Evolutionary conservation across 352 stramenopile species (phyloP).

Genomic region (Hyaloperonospora brassicae): DNA sequence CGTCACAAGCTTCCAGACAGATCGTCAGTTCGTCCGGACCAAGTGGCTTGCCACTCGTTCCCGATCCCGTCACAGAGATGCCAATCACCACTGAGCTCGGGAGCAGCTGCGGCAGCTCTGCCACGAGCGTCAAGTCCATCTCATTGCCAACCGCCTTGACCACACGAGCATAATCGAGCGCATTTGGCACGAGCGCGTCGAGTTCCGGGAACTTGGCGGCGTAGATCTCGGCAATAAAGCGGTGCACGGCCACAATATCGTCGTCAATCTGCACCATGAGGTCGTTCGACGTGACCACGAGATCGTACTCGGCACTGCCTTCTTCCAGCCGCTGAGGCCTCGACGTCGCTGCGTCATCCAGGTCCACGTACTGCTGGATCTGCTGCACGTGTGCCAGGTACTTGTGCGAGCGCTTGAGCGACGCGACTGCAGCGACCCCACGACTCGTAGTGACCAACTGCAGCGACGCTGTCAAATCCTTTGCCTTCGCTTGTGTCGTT

Average conservation of each 20-base stretch:
- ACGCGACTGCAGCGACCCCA: conserved; percentile 49
- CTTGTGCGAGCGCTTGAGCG: conserved; percentile 63
- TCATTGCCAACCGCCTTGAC: conserved; percentile 89
- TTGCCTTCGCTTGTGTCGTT: conserved; percentile 12
- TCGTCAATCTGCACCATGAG: conserved; percentile 91
- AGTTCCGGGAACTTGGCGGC: conserved; percentile 92
- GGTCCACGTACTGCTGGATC: conserved; percentile 49
- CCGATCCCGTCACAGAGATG: conserved; percentile 90
- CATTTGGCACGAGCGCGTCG: conserved; percentile 88
- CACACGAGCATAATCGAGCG: conserved; percentile 90
- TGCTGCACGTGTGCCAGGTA: conserved; percentile 66
- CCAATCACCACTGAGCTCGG: conserved; percentile 91
- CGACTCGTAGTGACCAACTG: conserved; percentile 38
- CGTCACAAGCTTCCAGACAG: conserved; percentile 72
- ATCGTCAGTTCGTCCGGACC: conserved; percentile 52
- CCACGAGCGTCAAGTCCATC: conserved; percentile 88
- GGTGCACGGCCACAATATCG: conserved; percentile 87
- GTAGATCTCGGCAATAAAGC: conserved; percentile 89
- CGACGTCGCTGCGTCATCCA: conserved; percentile 20
- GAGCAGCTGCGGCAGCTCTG: conserved; percentile 85
- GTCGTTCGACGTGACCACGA: conserved; percentile 88
- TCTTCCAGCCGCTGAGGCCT: conserved; percentile 40
- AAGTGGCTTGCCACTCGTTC: conserved; percentile 83
- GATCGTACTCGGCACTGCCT: conserved; percentile 64
- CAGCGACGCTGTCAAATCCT: conserved; percentile 35